These are phyloP conservation scores for Aspergillus hiratsukae DNA, from an alignment of 2,329 filamentous ascomycete genomes.

Conservation along the genomic window DNA sequence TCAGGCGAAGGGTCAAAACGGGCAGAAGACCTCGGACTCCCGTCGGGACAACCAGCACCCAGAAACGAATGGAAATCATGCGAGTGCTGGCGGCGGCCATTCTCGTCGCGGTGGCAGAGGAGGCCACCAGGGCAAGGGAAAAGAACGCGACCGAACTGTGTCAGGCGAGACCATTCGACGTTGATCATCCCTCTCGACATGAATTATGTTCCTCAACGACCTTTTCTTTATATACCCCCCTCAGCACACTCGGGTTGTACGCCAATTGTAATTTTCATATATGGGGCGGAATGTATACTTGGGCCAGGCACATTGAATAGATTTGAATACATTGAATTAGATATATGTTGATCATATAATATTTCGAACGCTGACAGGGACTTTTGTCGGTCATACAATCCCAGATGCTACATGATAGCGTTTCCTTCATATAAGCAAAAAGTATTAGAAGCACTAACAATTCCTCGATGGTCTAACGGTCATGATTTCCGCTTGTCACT, in stretches of 20 bases:
- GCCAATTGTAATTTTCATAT: neutral
- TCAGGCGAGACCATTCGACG: neutral
- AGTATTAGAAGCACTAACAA: rapidly evolving
- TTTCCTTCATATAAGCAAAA: neutral
- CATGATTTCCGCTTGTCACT: neutral
- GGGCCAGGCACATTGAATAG: neutral
- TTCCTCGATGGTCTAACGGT: neutral
- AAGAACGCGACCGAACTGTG: slow-evolving; percentile 9
- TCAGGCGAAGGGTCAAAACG: slow-evolving; percentile 1
- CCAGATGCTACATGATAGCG: rapidly evolving
- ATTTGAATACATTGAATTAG: neutral
- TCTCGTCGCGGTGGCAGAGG: slow-evolving; percentile 22
- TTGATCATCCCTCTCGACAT: neutral
- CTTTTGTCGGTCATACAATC: neutral
- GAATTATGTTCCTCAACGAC: neutral
- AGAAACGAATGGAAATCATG: slow-evolving; percentile 10
- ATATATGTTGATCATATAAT: neutral
- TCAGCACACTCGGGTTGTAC: neutral
- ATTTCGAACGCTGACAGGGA: neutral
- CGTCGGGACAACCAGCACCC: slow-evolving; percentile 9
- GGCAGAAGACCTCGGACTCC: slow-evolving; percentile 11
- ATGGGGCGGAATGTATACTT: neutral
- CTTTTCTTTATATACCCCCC: neutral
- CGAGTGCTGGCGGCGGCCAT: slow-evolving; percentile 6
- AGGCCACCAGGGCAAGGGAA: slow-evolving; percentile 13